Base-by-base conservation (phyloP, 2,329 filamentous ascomycete genomes). In the Aspergillus sp. region DNA sequence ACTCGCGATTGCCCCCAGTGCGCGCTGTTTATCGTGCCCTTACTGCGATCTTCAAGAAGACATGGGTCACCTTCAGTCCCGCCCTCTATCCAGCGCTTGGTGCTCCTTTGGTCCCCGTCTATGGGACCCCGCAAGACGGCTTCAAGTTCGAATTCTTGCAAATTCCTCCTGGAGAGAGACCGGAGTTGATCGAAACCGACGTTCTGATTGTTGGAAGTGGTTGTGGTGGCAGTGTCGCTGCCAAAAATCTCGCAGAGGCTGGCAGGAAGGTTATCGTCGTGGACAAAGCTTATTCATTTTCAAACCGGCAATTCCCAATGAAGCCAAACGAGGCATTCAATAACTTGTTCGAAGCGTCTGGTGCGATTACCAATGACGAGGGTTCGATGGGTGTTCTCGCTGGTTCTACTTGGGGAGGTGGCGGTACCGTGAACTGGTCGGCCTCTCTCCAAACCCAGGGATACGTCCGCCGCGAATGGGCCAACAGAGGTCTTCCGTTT, bases 391-490 rank as follows among this genome's bases (percentile, higher is more conserved):
- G 77, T 15, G 73, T 93, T 12, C 71, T 90, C 3, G 84, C 89
- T 0, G 93, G 90, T 2, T 83, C 85, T 55, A 84, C 84, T 32
- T 96, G 89, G 85, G 93, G 93, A 30, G 93, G 93, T 42, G 93
- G 93, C 55, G 92, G 92, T 5, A 91, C 90, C 0, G 76, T 96
- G 65, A 97, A 97, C 74, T 97, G 92, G 92, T 89, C 80, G 22
- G 84, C 85, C 5, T 82, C 81, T 4, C 69, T 87, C 15, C 84
- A 87, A 64, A 89, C 90, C 0, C 90, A 93, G 68, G 85, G 84
- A 24, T 89, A 82, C 62, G 90, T 96, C 1, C 85, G 92, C 3
- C 80, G 85, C 63, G 91, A 96, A 74, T 97, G 93, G 93, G 87
- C 90, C 0, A 78, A 83, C 17, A 50, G 76, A 15, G 86, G 87